phyloP scores from a whole-genome alignment of 441 rosid genomes.

The Pelargonium fulgidum region DNA sequence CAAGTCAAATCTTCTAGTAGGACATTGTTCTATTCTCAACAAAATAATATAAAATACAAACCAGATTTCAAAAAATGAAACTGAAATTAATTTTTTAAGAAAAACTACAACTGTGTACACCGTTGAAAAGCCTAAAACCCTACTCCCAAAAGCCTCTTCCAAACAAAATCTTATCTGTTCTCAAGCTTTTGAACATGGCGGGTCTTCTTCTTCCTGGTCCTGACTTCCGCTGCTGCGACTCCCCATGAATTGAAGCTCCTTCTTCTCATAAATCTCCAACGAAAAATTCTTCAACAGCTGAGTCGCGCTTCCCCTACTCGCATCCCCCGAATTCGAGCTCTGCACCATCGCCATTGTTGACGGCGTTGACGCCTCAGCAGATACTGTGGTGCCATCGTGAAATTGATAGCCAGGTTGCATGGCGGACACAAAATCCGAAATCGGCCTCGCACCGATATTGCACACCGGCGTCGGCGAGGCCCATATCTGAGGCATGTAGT shows the following conservation, averaged over 20 bases:
- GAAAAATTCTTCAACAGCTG: constrained; percentile 51
- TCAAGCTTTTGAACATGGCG: background rate
- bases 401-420: constrained; percentile 21
- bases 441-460: constrained; percentile 34
- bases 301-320: background rate
- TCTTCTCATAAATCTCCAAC: constrained; percentile 53
- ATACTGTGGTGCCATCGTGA: constrained; percentile 17
- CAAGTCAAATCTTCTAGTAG: no score
- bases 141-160: background rate
- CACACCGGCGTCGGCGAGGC: constrained; percentile 35
- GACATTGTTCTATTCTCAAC: no score
- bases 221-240: background rate
- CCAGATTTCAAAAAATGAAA: no score
- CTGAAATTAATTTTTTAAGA: no score
- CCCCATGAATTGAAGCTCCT: constrained; percentile 56
- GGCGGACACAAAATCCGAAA: constrained; percentile 36
- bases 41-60: no score
- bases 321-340: constrained; percentile 16
- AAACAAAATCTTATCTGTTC: background rate
- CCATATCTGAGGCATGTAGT: constrained; percentile 35
- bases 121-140: background rate
- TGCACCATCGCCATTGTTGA: background rate
- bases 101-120: background rate
- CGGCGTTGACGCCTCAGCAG: background rate
- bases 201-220: background rate